Base-by-base conservation (phyloP, 345 rosid species). In the Linum usitatissimum region DNA sequence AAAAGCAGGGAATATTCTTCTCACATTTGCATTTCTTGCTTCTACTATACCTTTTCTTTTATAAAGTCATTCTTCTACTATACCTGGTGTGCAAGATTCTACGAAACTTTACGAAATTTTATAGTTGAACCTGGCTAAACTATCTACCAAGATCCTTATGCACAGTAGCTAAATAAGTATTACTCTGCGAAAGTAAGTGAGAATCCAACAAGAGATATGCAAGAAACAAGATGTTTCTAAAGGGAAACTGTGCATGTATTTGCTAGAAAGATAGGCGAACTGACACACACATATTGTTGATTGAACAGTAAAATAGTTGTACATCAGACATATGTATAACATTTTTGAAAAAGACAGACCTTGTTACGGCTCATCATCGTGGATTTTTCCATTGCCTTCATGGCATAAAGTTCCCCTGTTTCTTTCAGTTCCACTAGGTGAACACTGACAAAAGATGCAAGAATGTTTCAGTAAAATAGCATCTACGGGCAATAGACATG, bases 341-440 rank as follows among this genome's bases (percentile, higher is more conserved):
- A 55, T 0, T 17, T 3, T 3, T 10, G 30, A 55, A 55, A 19
- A 18, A 55, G 23, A 5, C 74, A 39, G 51, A 89, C 96, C 96
- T 93, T 93, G 74, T 90, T 87, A 57, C 91, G 96, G 75, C 81
- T 93, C 75, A 89, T 71, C 97, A 93, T 86, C 73, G 77, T 64
- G 42, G 86, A 72, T 77, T 90, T 93, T 65, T 93, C 99, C 96
- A 93, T 90, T 74, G 99, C 97, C 81, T 90, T 93, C 97, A 90
- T 90, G 53, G 99, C 97, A 77, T 75, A 93, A 19, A 84, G 65
- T 74, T 84, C 84, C 51, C 91, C 84, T 14, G 94, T 70, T 39
- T 81, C 88, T 74, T 78, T 73, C 71, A 90, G 79, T 73, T 93
- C 97, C 77, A 93, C 99, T 70, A 93, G 74, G 77, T 93, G 99